Percentiles rank a stretch among this genome's conserved stretches.
These are phyloP conservation scores for Theobroma grandiflorum DNA, from an alignment of 441 rosid species.

Conservation along the genomic window DNA sequence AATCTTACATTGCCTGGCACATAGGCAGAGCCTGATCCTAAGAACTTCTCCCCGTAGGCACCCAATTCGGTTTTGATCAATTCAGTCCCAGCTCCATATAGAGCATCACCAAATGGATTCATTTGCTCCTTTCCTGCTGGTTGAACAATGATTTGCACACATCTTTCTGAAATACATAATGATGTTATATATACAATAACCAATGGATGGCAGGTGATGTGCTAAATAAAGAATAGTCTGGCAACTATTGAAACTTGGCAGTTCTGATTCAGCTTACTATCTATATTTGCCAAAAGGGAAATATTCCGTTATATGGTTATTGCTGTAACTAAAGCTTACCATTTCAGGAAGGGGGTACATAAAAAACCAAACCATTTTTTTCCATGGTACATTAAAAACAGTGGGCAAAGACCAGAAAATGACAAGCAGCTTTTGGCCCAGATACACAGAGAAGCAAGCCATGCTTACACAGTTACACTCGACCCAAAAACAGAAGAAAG, in stretches of 20 bases:
- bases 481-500: too few species aligned
- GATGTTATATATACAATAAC: not conserved
- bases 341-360: not conserved
- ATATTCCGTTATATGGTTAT: not conserved
- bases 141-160: not conserved
- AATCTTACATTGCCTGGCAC: conserved; percentile 38
- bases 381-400: too few species aligned
- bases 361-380: too few species aligned
- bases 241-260: not conserved
- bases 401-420: too few species aligned
- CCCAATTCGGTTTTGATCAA: conserved; percentile 30
- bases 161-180: conserved; percentile 15
- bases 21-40: conserved; percentile 38
- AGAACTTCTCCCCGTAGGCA: conserved; percentile 33
- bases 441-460: too few species aligned
- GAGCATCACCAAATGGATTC: conserved; percentile 20
- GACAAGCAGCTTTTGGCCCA: too few species aligned
- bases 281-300: not conserved
- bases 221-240: too few species aligned
- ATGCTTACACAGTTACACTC: too few species aligned
- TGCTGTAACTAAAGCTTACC: not conserved
- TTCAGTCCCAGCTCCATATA: conserved; percentile 27
- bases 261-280: not conserved
- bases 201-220: not conserved
- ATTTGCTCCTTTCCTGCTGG: conserved; percentile 4